phyloP scores from a whole-genome alignment of 208 protist genomes.

The Phytomonas francai region DNA sequence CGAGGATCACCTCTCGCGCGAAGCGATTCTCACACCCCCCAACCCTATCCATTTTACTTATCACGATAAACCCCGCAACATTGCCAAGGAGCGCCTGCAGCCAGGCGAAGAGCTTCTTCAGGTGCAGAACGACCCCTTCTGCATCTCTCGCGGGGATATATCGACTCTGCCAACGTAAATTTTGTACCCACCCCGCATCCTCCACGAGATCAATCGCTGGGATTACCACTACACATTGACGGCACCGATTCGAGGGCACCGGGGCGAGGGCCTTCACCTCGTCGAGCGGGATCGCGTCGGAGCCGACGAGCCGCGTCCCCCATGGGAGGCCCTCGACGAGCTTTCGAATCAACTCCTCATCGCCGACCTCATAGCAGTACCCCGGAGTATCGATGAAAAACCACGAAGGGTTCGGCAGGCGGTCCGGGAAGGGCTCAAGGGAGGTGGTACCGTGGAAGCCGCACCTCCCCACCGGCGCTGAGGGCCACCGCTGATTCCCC shows the following conservation, averaged over 20 bases:
- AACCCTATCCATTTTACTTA: slow-evolving; percentile 80
- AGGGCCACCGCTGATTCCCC: slow-evolving; percentile 57
- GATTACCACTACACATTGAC: slow-evolving; percentile 70
- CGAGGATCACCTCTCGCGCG: slow-evolving; percentile 27
- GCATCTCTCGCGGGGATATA: slow-evolving; percentile 36
- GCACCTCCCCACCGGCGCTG: slow-evolving; percentile 65
- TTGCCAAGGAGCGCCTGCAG: slow-evolving; percentile 53
- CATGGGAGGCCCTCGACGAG: slow-evolving; percentile 56
- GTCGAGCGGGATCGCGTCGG: slow-evolving; percentile 21
- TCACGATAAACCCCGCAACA: slow-evolving; percentile 53
- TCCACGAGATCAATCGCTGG: slow-evolving; percentile 66
- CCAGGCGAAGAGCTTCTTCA: slow-evolving; percentile 30
- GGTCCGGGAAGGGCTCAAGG: slow-evolving; percentile 63
- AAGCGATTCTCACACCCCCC: slow-evolving; percentile 39
- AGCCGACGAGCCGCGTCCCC: slow-evolving; percentile 48
- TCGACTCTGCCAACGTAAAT: slow-evolving; percentile 35
- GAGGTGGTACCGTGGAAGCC: slow-evolving; percentile 73
- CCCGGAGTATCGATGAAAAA: slow-evolving; percentile 81
- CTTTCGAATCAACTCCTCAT: slow-evolving; percentile 31
- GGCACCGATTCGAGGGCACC: slow-evolving; percentile 42
- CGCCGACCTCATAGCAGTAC: slow-evolving; percentile 34
- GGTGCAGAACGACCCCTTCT: slow-evolving; percentile 36
- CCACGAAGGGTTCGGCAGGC: slow-evolving; percentile 51
- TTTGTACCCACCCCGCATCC: slow-evolving; percentile 56
- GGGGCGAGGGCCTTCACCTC: slow-evolving; percentile 29